Evolutionary conservation across 352 stramenopile species (phyloP), one percentile per base, ranked within the genome.

Genomic region (Globisporangium alternatum): DNA sequence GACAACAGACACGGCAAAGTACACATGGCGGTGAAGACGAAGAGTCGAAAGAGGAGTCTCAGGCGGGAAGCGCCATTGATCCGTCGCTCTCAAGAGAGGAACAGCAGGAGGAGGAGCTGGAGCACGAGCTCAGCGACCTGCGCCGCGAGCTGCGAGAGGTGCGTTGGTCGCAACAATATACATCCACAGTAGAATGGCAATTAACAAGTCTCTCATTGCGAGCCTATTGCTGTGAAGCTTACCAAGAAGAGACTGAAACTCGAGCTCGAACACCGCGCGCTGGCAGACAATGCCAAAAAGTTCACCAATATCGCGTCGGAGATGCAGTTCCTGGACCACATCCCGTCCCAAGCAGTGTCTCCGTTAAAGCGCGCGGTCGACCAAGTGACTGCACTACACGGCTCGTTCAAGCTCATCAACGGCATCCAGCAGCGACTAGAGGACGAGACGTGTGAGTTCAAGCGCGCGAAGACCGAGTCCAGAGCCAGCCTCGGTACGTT

Each of bases 381-480:
- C 10, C 63, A 88, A 33, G 72, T 88, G 1, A 65, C 62, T 15
- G 59, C 61, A 25, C 65, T 89, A 28, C 74, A 74, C 21, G 67
- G 79, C 5, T 79, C 79, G 22, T 72, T 88, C 58, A n/a, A 75
- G 44, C 71, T 68, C 43, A 83, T 90, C 68, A 71, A 82, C 8
- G 68, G 12, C 28, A 77, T 90, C 22, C 70, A 86, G 51, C 47
- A 39, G 8, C 37, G 54, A n/a, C 62, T 89, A 28, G 81, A 86
- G 52, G 65, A 82, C 30, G 77, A 88, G 31, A 73, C 74, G 0
- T 72, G 70, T 1, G 59, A 78, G 60, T 87, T 75, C 44, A 86
- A 86, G 68, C 74, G 72, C n/a, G 71, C 71, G 12, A 88, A 88
- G 61, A 68, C 80, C 62, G 74, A 75, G 30, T 83, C 79, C 10